These are phyloP conservation scores for Trametes cubensis DNA, from an alignment of 768 basidiomycete genomes.

Conservation along the genomic window DNA sequence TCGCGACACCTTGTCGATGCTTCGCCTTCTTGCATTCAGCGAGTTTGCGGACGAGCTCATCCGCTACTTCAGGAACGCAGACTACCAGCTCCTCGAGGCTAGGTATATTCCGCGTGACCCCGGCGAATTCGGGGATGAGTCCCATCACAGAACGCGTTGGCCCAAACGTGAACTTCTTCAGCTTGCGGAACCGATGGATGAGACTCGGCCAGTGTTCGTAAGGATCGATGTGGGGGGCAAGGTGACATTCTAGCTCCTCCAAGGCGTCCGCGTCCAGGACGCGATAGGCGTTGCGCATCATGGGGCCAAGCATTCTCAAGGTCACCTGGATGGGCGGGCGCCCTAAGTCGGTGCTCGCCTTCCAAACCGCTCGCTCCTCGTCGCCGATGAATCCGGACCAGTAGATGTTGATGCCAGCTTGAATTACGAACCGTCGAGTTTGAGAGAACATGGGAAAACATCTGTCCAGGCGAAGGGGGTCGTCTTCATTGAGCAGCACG, in stretches of 20 bases:
- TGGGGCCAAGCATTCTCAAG: not conserved
- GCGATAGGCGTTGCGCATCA: not conserved
- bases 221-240: not conserved
- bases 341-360: not conserved
- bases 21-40: not conserved
- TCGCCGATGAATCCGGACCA: not conserved
- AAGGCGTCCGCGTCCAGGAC: not conserved
- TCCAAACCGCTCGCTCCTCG: not conserved
- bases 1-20: not conserved
- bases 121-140: not conserved
- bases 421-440: not conserved
- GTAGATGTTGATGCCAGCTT: not conserved
- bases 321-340: not conserved
- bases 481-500: not conserved
- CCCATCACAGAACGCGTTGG: not conserved
- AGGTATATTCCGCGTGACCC: not conserved
- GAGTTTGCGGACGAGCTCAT: not conserved
- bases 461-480: not conserved
- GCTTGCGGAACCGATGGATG: not conserved
- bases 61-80: not conserved
- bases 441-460: not conserved
- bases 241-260: not conserved
- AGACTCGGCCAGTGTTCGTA: not conserved
- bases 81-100: not conserved
- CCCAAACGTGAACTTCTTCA: constrained; percentile 4